Base-by-base conservation (phyloP, 768 basidiomycete species). In the Amanita fuliginea region DNA sequence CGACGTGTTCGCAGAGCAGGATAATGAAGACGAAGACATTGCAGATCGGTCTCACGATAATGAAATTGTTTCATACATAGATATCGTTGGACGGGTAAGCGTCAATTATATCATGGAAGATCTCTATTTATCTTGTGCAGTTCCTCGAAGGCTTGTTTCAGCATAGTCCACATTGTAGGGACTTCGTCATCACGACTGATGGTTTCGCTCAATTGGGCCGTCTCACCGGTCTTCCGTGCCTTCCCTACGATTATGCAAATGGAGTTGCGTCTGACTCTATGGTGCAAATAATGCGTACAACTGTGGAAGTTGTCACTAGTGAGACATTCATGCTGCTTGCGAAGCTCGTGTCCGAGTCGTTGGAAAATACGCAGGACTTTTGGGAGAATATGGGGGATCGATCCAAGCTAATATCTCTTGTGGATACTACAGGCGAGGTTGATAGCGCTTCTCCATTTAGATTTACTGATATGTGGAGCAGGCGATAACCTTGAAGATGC, bases 71-170 rank as follows among this genome's bases (percentile, higher is more conserved):
- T 78, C 81, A 39, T 90, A 77, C 63, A 81, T 92, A 42, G 89
- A 91, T 60, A 74, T 85, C 36, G 67, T 90, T 47, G 81, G 86
- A 49, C 75, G 86, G 59, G 89, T 89, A 64, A 65, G 78, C 19
- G 24, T 32, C 30, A 37, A 44, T 36, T 30, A 11, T 30, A 21
- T 52, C 51, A 18, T 39, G 30, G 11, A 45, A 24, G 41, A n/a
- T 39, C 11, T 22, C 36, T 1, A 49, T 36, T 46, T 19, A 54
- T 45, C 49, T 39, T 45, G 40, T 40, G 30, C 45, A 94, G 90
- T 94, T 96, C 64, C 74, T 94, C 47, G 91, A 94, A 63, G 94
- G 96, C 5, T 74, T 98, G 36, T 94, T 98, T 69, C 92, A 94
- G 58, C 93, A 95, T 60, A 74, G 81, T 1, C 79, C 81, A 19